Conservation (phyloP, 1,284 basidiomycete genomes). For the Malassezia nana region DNA sequence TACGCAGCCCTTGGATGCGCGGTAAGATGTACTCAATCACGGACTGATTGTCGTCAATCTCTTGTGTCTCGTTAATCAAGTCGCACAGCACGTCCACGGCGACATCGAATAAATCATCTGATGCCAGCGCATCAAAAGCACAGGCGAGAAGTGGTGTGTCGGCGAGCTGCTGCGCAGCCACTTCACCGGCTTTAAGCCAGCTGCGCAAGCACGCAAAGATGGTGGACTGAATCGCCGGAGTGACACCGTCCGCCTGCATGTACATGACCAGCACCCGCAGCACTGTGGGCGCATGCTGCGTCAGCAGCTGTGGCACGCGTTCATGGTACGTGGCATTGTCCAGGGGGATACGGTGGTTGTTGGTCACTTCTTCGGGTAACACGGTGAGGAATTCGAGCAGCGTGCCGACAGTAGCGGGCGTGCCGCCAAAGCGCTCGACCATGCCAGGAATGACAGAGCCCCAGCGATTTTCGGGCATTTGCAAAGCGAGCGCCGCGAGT, state of each 20-base stretch:
- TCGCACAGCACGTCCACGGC: constrained; percentile 88
- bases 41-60: constrained; percentile 83
- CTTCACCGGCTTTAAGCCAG: constrained; percentile 83
- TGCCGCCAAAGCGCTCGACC: constrained; percentile 74
- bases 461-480: constrained; percentile 69
- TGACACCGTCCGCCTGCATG: constrained; percentile 77
- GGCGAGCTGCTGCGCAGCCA: constrained; percentile 59
- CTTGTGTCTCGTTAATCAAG: constrained; percentile 94
- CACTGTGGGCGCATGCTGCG: constrained; percentile 62
- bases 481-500: constrained; percentile 78
- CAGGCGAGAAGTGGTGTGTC: constrained; percentile 72
- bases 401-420: constrained; percentile 69
- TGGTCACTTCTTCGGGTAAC: constrained; percentile 77
- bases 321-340: constrained; percentile 63
- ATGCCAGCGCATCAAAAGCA: constrained; percentile 37
- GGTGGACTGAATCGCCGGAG: constrained; percentile 66
- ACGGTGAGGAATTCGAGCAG: constrained; percentile 83
- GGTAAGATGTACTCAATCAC: constrained; percentile 80
- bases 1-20: constrained; percentile 28
- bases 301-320: constrained; percentile 31
- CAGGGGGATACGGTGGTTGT: constrained; percentile 77
- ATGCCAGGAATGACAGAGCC: constrained; percentile 66
- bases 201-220: constrained; percentile 76
- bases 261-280: constrained; percentile 77
- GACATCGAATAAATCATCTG: constrained; percentile 75